Percentiles rank a stretch among this genome's conserved stretches.
These are phyloP conservation scores for Vanrija sp. DNA, from an alignment of 1,284 basidiomycete species.

Conservation along the genomic window DNA sequence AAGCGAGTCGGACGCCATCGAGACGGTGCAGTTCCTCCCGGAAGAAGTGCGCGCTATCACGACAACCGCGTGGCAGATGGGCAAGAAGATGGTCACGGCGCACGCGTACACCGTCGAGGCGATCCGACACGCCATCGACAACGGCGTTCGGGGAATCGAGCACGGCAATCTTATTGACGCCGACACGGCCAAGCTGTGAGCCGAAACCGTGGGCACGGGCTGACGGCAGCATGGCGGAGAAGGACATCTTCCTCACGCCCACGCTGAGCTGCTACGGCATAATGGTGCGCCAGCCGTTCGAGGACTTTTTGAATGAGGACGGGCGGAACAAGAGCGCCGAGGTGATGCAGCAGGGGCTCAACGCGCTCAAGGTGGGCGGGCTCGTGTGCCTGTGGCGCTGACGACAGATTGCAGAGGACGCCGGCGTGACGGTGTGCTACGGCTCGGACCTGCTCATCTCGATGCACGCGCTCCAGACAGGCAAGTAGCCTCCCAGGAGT, in stretches of 20 bases:
- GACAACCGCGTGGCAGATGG: constrained; percentile 52
- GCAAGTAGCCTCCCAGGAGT: background rate
- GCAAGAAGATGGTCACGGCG: constrained; percentile 29
- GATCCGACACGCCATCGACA: constrained; percentile 35
- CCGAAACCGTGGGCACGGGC: no score
- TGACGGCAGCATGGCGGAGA: constrained; percentile 41
- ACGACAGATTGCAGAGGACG: constrained; percentile 23
- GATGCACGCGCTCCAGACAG: constrained; percentile 27
- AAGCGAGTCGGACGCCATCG: constrained; percentile 52
- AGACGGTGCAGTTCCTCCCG: constrained; percentile 53
- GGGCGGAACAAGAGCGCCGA: background rate
- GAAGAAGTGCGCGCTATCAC: constrained; percentile 55
- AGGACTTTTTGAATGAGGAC: background rate
- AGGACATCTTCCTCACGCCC: constrained; percentile 52
- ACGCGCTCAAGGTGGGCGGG: background rate
- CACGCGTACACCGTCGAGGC: constrained; percentile 38
- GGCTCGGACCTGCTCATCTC: constrained; percentile 28
- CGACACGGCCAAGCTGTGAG: constrained; percentile 28
- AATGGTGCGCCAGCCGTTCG: no score
- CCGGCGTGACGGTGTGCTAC: constrained; percentile 30
- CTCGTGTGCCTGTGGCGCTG: background rate
- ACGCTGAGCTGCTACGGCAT: constrained; percentile 38
- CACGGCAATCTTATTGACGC: constrained; percentile 50
- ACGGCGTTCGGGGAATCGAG: constrained; percentile 51
- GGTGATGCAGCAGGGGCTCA: background rate